These are phyloP conservation scores for Ogataea populi-albae DNA, from an alignment of 805 yeast genomes.

Conservation along the genomic window DNA sequence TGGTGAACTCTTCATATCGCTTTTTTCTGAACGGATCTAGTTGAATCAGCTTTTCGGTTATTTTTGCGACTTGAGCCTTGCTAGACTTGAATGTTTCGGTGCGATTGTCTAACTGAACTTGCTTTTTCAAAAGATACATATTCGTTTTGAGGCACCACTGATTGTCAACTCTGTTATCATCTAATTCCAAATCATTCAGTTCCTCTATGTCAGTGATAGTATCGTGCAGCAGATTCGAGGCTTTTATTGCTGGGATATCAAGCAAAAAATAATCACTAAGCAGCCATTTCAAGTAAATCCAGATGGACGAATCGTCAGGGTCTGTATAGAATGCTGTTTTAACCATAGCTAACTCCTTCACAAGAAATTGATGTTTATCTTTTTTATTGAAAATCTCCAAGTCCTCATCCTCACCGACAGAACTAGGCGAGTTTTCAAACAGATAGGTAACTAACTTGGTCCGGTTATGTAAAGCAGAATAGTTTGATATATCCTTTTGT, in stretches of 20 bases:
- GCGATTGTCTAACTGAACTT: conserved; percentile 13
- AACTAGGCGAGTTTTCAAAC: conserved; percentile 29
- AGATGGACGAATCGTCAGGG: conserved; percentile 89
- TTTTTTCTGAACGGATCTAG: conserved; percentile 66
- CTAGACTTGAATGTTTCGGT: conserved; percentile 15
- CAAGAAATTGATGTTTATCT: conserved; percentile 34
- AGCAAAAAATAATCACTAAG: conserved; percentile 42
- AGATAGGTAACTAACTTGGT: conserved; percentile 62
- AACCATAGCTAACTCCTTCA: conserved; percentile 61
- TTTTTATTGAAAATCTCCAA: conserved; percentile 17
- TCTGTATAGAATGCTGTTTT: conserved; percentile 89
- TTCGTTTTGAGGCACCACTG: conserved; percentile 71
- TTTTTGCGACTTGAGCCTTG: conserved; percentile 26
- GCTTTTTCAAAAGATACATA: conserved; percentile 45
- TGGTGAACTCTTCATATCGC: conserved; percentile 45
- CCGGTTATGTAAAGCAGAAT: conserved; percentile 94
- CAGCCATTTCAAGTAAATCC: conserved; percentile 89
- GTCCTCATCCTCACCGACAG: conserved; percentile 12
- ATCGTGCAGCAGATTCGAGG: conserved; percentile 36
- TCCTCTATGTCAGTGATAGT: conserved; percentile 54
- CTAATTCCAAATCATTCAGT: conserved; percentile 69
- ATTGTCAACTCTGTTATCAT: conserved; percentile 60
- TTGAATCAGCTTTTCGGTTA: conserved; percentile 43
- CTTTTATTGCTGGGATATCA: conserved; percentile 27
- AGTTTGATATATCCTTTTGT: conserved; percentile 82